Evolutionary conservation across 768 basidiomycete genomes (phyloP), one percentile per base, ranked within the genome.

Genomic region (Pulveroboletus sp.): DNA sequence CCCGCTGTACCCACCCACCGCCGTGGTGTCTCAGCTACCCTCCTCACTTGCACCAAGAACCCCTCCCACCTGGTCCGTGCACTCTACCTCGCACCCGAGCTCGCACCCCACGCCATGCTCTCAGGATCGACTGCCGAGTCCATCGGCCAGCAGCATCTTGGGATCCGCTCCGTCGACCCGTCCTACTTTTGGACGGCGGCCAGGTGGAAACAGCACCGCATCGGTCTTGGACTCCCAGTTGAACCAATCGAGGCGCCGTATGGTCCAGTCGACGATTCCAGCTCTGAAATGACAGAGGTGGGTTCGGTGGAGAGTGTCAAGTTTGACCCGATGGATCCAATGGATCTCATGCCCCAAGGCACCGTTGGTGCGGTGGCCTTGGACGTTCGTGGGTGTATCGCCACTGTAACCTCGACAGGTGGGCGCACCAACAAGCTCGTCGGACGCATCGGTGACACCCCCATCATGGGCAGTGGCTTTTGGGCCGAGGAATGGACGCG

Each of bases 361-460:
- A 93, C 90, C 0, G 89, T 93, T 9, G 90, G 90, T 17, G 90
- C 90, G 1, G 88, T 93, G 8, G 89, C 87, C 5, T 70, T 92
- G 27, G 90, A 92, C 60, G 57, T 75, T 6, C 71, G 80, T 20
- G 90, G 90, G 0, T 90, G 88, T 59, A 82, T 92, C 49, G 79
- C 83, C 1, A 69, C 75, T 3, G 69, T 84, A 16, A 92, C 90
- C 1, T 90, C 89, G 1, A 93, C 90, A 0, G 90, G 90, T 29
- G 90, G 90, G 1, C 72, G 71, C 40, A 92, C 88, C 33, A 93
- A 93, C 67, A 93, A 93, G 64, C 74, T 90, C 10, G 84, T 82
- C 16, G 90, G 90, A 8, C 76, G 90, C 5, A 72, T 92, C n/a
- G 89, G 90, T 4, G 90, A 91, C 58, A 92, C 90, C 1, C 90